These are phyloP conservation scores for Fusarium siculi DNA, from an alignment of 2,329 filamentous ascomycete species.

Conservation along the genomic window DNA sequence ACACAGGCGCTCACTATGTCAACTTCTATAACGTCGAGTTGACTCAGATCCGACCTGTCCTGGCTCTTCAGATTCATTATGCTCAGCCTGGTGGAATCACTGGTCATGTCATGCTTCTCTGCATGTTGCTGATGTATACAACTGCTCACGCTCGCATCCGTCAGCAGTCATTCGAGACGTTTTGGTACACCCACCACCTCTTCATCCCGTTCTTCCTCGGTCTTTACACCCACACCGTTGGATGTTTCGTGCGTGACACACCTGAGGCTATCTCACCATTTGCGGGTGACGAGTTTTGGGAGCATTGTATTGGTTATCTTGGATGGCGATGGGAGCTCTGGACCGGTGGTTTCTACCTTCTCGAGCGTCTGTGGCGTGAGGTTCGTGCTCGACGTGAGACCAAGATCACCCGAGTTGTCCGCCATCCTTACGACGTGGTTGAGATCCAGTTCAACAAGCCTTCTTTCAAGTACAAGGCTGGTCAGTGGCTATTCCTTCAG, in stretches of 20 bases:
- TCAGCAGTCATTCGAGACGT: conserved; percentile 97
- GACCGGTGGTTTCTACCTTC: conserved; percentile 84
- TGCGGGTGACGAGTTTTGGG: conserved; percentile 83
- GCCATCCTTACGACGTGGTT: conserved; percentile 95
- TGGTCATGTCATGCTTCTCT: conserved; percentile 97
- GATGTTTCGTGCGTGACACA: conserved; percentile 94
- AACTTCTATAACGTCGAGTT: conserved; percentile 98
- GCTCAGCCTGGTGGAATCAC: conserved; percentile 89
- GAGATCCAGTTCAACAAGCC: conserved; percentile 98
- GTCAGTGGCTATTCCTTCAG: conserved; percentile 97
- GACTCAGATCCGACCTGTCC: conserved; percentile 80
- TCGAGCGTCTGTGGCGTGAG: conserved; percentile 91
- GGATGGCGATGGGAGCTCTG: conserved; percentile 97
- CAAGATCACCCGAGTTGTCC: conserved; percentile 91
- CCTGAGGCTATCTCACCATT: conserved; percentile 81
- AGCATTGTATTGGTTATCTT: conserved; percentile 92
- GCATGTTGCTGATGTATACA: conserved; percentile 98
- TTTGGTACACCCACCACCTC: conserved; percentile 99
- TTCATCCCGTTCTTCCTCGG: conserved; percentile 95
- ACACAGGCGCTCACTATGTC: conserved; percentile 88
- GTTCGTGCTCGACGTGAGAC: conserved; percentile 85
- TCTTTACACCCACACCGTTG: conserved; percentile 94
- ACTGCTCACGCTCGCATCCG: conserved; percentile 93
- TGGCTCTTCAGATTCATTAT: conserved; percentile 92
- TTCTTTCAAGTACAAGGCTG: conserved; percentile 97